phyloP scores from a whole-genome alignment of 75 land plant genomes.

The Azolla pinnata region DNA sequence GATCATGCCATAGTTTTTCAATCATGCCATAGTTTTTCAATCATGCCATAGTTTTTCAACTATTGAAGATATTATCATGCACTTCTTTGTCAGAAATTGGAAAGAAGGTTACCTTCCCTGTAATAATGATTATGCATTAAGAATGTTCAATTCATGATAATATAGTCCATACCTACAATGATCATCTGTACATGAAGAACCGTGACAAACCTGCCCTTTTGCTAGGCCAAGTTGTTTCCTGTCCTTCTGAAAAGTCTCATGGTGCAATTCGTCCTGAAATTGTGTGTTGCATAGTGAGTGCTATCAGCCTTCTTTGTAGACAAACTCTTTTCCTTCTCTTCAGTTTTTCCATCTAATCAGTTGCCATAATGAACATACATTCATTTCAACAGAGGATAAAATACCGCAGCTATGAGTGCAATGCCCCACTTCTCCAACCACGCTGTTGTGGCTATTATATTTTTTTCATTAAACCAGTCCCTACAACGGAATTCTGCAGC shows the following conservation, averaged over 20 bases:
- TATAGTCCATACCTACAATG: neutral
- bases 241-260: conserved; percentile 25
- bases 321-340: neutral
- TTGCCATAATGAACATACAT: too few species aligned
- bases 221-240: conserved; percentile 19
- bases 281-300: too few species aligned
- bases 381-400: too few species aligned
- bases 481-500: conserved; percentile 22
- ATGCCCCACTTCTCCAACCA: conserved; percentile 10
- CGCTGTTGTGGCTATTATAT: neutral
- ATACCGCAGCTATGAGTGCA: conserved; percentile 18
- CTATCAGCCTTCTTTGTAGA: too few species aligned
- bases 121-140: too few species aligned
- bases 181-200: too few species aligned
- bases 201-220: conserved; percentile 18
- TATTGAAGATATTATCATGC: too few species aligned
- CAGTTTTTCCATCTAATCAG: neutral
- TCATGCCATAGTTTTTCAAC: too few species aligned
- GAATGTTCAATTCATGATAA: neutral
- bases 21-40: too few species aligned
- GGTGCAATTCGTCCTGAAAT: conserved; percentile 18
- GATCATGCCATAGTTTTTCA: too few species aligned
- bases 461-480: conserved; percentile 17
- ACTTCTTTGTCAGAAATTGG: too few species aligned
- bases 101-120: too few species aligned